Evolutionary conservation across 192 early-diverging fungal species (phyloP).

Genomic region (Coemansia sp.): DNA sequence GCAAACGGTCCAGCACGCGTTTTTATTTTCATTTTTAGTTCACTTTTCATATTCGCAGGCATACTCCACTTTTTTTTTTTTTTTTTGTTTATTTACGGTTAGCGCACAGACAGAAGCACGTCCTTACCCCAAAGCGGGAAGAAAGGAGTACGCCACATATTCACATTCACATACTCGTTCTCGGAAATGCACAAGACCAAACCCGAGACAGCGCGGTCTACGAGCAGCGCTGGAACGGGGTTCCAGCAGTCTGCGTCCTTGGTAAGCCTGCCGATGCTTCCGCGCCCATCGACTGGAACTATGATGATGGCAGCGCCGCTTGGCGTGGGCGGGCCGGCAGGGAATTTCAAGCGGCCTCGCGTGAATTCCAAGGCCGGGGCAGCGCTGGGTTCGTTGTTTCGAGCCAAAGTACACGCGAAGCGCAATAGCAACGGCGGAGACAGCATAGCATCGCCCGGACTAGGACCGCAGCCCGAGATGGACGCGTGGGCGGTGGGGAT

Average conservation of each 20-base stretch:
- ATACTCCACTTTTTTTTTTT: not conserved
- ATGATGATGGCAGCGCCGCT: constrained; percentile 26
- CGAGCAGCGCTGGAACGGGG: constrained; percentile 26
- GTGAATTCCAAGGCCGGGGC: constrained; percentile 44
- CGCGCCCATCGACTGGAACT: constrained; percentile 42
- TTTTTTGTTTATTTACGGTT: constrained; percentile 1
- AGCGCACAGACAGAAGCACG: constrained; percentile 3
- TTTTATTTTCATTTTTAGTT: constrained; percentile 2
- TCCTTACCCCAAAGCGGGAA: not conserved
- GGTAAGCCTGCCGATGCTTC: constrained; percentile 53
- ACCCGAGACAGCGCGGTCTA: constrained; percentile 50
- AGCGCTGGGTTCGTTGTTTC: constrained; percentile 47
- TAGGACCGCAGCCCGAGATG: constrained; percentile 25
- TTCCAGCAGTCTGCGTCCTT: constrained; percentile 54
- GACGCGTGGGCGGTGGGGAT: constrained; percentile 36
- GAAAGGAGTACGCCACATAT: constrained; percentile 1
- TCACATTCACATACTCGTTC: not conserved
- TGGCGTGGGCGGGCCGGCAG: constrained; percentile 17
- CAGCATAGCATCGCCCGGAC: constrained; percentile 31
- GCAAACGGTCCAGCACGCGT: not conserved
- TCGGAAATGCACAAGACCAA: constrained; percentile 39
- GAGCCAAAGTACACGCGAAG: constrained; percentile 35
- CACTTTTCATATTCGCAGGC: not conserved
- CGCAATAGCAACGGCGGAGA: constrained; percentile 44
- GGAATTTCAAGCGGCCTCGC: constrained; percentile 34